Evolutionary conservation across 2,329 filamentous ascomycete species (phyloP), one percentile per base, ranked within the genome.

Genomic region (Purpureocillium takamizusanense): DNA sequence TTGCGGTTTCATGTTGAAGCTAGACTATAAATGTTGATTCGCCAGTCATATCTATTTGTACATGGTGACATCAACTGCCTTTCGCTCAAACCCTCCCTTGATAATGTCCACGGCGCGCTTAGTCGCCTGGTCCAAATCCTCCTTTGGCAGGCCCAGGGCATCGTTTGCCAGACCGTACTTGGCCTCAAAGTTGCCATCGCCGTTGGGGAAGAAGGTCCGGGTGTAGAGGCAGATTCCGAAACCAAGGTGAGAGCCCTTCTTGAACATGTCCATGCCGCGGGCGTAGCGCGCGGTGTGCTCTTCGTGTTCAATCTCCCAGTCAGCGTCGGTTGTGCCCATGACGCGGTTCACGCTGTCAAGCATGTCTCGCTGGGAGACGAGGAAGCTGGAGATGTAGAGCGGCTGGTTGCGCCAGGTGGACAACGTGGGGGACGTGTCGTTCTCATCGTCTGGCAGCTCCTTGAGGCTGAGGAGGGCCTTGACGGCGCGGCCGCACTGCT

Each of bases 341-440:
- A 78, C 78, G 0, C 72, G 69, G 48, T 78, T 66, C 11, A 80
- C 56, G n/a, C 69, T 70, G 30, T 72, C 69, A 38, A 85, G 66
- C 63, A 85, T 83, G 9, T 85, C 79, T 10, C 67, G 65, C 54
- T 86, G 81, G 42, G 58, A 75, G 42, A 78, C 47, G 10, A 60
- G 53, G 59, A 82, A 84, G 43, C 72, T 78, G 7, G 62, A 65
- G 10, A 80, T 46, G 46, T 67, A 74, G 2, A 81, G 50, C 1
- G 49, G 45, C 36, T 66, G 64, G 53, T 79, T 75, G 3, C 15
- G 57, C 46, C 48, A 64, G 43, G 34, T 61, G 49, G 25, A 76
- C 1, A 68, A 46, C 0, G 43, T 53, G 2, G 55, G 30, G 54
- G 69, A 50, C 32, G 34, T 41, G 42, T 60, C 57, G 5, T 46